Conservation (phyloP, 495 filamentous ascomycete species). For the Daldinia caldariorum region DNA sequence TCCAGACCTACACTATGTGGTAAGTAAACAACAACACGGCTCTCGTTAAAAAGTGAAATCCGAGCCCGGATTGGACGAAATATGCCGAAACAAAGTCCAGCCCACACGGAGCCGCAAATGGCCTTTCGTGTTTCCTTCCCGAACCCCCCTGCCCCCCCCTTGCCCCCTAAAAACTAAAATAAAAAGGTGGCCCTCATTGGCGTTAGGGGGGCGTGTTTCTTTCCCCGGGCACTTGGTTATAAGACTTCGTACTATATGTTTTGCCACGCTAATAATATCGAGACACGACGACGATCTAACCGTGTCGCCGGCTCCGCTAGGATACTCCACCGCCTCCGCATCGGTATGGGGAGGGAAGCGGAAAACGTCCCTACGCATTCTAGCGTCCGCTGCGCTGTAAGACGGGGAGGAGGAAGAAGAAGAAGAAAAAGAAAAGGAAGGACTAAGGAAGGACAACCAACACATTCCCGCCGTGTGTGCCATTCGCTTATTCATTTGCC, state of each 20-base stretch:
- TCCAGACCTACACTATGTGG: slow-evolving; percentile 3
- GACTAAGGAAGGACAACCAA: background rate
- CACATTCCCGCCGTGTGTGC: slow-evolving; percentile 18
- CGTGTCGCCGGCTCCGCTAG: slow-evolving; percentile 40
- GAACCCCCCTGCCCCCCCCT: background rate
- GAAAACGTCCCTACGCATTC: slow-evolving; percentile 14
- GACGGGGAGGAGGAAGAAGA: slow-evolving; percentile 7
- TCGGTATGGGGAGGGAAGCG: slow-evolving; percentile 28
- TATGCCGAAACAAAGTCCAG: slow-evolving; percentile 19
- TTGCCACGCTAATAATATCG: slow-evolving; percentile 42
- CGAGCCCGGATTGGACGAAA: slow-evolving; percentile 21
- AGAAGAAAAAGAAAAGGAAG: background rate
- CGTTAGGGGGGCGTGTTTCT: background rate
- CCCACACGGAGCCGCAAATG: slow-evolving; percentile 39
- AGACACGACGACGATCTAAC: slow-evolving; percentile 42
- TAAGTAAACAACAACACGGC: background rate
- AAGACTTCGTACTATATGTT: slow-evolving; percentile 21
- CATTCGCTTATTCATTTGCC: slow-evolving; percentile 29
- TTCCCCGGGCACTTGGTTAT: slow-evolving; percentile 16
- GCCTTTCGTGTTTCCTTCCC: slow-evolving; percentile 27
- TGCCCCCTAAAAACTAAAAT: too few species aligned
- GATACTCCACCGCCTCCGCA: slow-evolving; percentile 39
- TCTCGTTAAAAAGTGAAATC: slow-evolving; percentile 8
- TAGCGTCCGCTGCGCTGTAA: slow-evolving; percentile 39
- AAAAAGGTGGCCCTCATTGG: slow-evolving; percentile 12